Conservation (phyloP, 202 grass and related monocot genomes). For the Digitaria exilis region DNA sequence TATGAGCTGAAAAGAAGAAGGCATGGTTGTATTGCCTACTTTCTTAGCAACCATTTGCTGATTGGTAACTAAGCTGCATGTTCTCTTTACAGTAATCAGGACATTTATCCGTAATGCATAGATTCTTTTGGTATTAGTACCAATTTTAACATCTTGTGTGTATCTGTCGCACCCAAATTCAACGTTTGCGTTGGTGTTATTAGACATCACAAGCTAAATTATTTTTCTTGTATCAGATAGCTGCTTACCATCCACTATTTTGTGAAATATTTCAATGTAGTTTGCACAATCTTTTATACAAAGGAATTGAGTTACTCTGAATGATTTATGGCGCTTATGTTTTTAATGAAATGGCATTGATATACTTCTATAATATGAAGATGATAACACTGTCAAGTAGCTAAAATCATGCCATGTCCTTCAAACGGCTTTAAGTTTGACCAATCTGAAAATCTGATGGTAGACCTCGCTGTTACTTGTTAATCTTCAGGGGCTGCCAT, state of each 20-base stretch:
- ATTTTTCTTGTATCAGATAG: background rate
- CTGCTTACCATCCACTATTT: background rate
- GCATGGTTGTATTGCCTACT: background rate
- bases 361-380: slow-evolving; percentile 21
- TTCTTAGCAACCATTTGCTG: background rate
- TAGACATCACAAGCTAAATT: background rate
- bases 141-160: background rate
- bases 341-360: background rate
- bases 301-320: background rate
- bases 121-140: background rate
- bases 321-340: background rate
- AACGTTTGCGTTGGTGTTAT: background rate
- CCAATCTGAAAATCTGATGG: slow-evolving; percentile 31
- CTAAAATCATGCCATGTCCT: background rate
- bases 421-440: slow-evolving; percentile 13
- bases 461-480: slow-evolving; percentile 9
- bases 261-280: background rate
- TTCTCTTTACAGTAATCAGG: background rate
- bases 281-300: background rate
- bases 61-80: background rate
- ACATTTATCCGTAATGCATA: background rate
- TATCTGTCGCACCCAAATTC: background rate
- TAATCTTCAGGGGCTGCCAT: slow-evolving; percentile 75
- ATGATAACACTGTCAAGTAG: background rate
- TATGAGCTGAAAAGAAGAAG: slow-evolving; percentile 5